A percentile compares a stretch with the other conserved stretches of the same genome.
These are phyloP conservation scores for Ascochyta pisi DNA, from an alignment of 2,329 filamentous ascomycete genomes.

Conservation along the genomic window DNA sequence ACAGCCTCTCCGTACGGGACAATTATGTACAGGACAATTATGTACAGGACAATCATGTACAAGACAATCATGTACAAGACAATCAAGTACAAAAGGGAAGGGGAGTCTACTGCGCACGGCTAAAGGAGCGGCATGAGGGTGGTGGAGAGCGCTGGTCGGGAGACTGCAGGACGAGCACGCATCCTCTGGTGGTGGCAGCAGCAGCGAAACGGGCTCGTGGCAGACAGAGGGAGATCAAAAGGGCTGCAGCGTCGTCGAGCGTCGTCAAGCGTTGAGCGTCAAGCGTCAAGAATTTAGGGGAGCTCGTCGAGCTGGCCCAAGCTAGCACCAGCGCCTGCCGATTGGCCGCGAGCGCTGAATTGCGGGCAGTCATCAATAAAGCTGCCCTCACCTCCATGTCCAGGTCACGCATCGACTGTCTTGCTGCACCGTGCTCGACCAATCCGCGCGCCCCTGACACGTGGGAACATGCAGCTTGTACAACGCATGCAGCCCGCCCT, in stretches of 20 bases:
- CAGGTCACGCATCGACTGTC: too few relatives aligned
- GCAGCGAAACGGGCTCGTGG: conserved; percentile 23
- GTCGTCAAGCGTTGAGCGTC: conserved; percentile 6
- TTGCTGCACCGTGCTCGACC: background rate
- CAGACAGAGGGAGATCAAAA: conserved; percentile 16
- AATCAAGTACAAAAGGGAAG: conserved; percentile 41
- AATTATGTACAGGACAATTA: background rate
- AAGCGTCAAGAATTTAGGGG: conserved; percentile 34
- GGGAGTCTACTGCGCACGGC: conserved; percentile 26
- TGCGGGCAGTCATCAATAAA: background rate
- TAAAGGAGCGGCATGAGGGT: conserved; percentile 50
- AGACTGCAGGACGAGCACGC: conserved; percentile 34
- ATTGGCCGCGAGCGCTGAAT: conserved; percentile 22
- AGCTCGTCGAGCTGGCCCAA: conserved; percentile 10
- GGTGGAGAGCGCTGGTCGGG: conserved; percentile 36
- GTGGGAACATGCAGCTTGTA: conserved; percentile 3
- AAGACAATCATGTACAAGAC: too few relatives aligned
- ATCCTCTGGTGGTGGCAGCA: conserved; percentile 40
- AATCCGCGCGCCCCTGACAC: conserved; percentile 15
- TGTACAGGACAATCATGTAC: conserved; percentile 11
- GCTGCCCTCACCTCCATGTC: too few relatives aligned
- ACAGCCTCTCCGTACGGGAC: background rate
- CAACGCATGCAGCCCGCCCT: conserved; percentile 8
- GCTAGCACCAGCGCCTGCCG: conserved; percentile 17
- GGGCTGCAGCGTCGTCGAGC: too few relatives aligned